Conservation (phyloP, 345 rosid species). For the Eutrema yunnanense region DNA sequence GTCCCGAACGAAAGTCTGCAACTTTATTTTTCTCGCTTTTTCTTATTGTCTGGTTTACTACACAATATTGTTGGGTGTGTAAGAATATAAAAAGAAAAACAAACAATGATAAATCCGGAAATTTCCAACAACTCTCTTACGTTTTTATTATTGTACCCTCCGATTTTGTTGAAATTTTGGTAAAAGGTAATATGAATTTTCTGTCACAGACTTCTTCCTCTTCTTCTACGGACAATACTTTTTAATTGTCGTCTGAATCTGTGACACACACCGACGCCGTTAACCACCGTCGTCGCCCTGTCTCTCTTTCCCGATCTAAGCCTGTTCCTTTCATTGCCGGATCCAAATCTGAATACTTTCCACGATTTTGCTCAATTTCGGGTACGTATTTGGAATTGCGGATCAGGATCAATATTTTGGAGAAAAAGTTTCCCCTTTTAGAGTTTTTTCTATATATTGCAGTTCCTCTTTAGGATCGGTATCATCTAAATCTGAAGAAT, state of each 20-base stretch:
- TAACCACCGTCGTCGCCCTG: conserved; percentile 13
- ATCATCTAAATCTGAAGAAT: background rate
- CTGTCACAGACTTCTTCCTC: background rate
- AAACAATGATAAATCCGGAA: background rate
- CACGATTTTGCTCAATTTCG: background rate
- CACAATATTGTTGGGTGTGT: background rate
- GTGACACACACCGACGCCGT: conserved; percentile 23
- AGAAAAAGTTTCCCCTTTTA: background rate
- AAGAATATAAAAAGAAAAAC: background rate
- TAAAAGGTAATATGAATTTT: background rate
- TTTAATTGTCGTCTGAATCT: conserved; percentile 2
- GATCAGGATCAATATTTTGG: background rate
- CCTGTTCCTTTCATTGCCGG: background rate
- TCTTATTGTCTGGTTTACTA: conserved; percentile 1
- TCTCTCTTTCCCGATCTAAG: conserved; percentile 13
- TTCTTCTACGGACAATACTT: background rate
- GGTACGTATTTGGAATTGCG: background rate
- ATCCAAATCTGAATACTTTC: conserved; percentile 15
- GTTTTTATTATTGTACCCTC: conserved; percentile 13
- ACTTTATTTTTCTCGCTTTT: too few relatives aligned
- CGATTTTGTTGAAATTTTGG: background rate
- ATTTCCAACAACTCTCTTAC: background rate
- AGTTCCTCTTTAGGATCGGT: background rate
- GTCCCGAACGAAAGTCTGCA: too few relatives aligned
- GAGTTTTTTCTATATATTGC: background rate